Evolutionary conservation across 371 early-diverging fungal genomes (phyloP), one percentile per base, ranked within the genome.

Genomic region (Syncephalastrum racemosum): DNA sequence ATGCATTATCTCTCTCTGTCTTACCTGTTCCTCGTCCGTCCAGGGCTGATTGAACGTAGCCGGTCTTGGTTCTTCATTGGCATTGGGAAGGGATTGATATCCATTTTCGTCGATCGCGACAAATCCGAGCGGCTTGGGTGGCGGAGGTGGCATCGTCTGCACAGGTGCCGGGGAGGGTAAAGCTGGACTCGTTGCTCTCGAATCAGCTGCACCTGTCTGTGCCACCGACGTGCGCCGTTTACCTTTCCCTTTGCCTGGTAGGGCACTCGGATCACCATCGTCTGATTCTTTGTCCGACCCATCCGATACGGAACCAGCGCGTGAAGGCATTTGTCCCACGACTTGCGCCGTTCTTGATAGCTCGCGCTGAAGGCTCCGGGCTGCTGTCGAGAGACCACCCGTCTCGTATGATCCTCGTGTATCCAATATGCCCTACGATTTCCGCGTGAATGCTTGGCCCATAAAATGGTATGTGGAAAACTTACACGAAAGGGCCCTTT

Each of bases 1-100:
- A 13, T 13, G 4, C 31, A 45, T 16, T 43, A 4, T n/a, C 4
- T 22, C 2, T 48, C 12, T 23, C 2, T 55, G 19, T 14, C 18
- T 51, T 68, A 75, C 80, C 65, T 86, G 86, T 51, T 86, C 86
- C 53, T 84, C 83, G 56, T 86, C 84, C 10, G 83, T 70, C 86
- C 84, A 86, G 12, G 84, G 82, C 46, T 75, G 74, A 56, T 86
- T 86, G 53, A 81, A 76, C 3, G 74, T 75, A 12, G 69, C 66
- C 3, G 71, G 58, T 52, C 79, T 23, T 8, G 50, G 13, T 50
- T 49, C 58, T 16, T 36, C n/a, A 12, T 31, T 31, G 10, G 36
- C 36, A 31, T 31, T 31, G 36, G 36, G 36, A 31, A 31, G 36
- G 6, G 36, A 31, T 12, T 31, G 36, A 31, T 31, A 31, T 5